Conservation (phyloP, 2,329 filamentous ascomycete species). For the Diaporthe destruens region DNA sequence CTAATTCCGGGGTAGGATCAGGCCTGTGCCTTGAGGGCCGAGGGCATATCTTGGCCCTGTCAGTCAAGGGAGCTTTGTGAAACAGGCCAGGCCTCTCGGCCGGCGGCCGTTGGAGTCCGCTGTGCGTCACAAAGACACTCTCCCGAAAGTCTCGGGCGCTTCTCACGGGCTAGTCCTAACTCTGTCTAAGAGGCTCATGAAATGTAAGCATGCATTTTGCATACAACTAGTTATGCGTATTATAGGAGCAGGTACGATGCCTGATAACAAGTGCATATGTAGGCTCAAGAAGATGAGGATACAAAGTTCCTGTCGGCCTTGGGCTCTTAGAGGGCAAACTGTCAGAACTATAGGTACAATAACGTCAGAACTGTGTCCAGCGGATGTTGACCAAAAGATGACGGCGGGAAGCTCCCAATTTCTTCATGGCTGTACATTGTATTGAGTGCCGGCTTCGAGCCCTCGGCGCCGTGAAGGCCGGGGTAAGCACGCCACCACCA, state of each 20-base stretch:
- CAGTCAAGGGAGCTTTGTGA: background rate
- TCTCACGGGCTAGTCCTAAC: background rate
- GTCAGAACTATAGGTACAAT: no score
- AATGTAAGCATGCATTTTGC: background rate
- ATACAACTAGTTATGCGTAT: background rate
- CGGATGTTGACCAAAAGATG: background rate
- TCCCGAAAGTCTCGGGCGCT: background rate
- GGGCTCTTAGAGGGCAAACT: background rate
- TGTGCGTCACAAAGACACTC: background rate
- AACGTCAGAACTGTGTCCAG: background rate
- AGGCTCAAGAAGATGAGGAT: background rate
- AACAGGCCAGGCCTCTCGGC: background rate
- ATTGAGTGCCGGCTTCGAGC: background rate
- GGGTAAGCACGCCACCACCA: background rate
- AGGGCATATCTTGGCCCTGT: background rate
- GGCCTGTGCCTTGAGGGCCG: background rate
- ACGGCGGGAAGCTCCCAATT: background rate
- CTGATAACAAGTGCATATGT: background rate
- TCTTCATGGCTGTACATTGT: no score
- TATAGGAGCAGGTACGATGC: background rate
- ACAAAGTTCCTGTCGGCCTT: background rate
- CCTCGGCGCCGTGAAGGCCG: background rate
- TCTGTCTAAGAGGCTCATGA: background rate
- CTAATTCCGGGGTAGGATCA: conserved; percentile 1
- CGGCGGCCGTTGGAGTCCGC: background rate